Conservation (phyloP, 2,329 filamentous ascomycete species). For the Pseudocercospora crystallina region DNA sequence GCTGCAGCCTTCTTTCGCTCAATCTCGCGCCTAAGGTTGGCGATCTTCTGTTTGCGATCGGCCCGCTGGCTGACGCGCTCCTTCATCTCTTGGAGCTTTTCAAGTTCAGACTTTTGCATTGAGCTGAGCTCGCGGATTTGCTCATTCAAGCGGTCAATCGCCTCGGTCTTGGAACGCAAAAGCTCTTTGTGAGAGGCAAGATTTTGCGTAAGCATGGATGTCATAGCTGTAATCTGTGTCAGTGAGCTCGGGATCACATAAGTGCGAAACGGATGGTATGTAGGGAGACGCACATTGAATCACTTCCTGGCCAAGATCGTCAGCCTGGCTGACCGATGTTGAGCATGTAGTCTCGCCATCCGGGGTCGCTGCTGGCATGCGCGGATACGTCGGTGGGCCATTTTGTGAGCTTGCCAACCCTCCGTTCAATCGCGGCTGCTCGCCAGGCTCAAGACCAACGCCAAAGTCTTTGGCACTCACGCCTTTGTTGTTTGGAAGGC, state of each 20-base stretch:
- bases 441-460: slow-evolving; percentile 68
- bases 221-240: slow-evolving; percentile 62
- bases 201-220: slow-evolving; percentile 75
- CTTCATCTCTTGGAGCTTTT: slow-evolving; percentile 69
- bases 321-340: slow-evolving; percentile 48
- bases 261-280: neutral
- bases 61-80: slow-evolving; percentile 62
- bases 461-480: slow-evolving; percentile 92
- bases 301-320: slow-evolving; percentile 78
- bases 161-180: slow-evolving; percentile 78
- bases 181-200: slow-evolving; percentile 77
- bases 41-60: slow-evolving; percentile 68
- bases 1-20: slow-evolving; percentile 20
- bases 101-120: slow-evolving; percentile 74
- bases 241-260: slow-evolving; percentile 12
- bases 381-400: slow-evolving; percentile 12
- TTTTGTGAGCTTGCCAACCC: slow-evolving; percentile 20
- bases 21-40: slow-evolving; percentile 76
- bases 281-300: slow-evolving; percentile 65
- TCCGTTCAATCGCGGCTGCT: slow-evolving; percentile 25
- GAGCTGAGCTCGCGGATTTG: slow-evolving; percentile 78
- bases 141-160: slow-evolving; percentile 77
- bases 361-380: slow-evolving; percentile 15
- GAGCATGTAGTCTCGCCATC: slow-evolving; percentile 44
- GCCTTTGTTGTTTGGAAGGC: slow-evolving; percentile 85